Evolutionary conservation across 228 moss, liverwort and hornwort genomes (phyloP), one percentile per base, ranked within the genome.

Genomic region (Sphagnum magellanicum): DNA sequence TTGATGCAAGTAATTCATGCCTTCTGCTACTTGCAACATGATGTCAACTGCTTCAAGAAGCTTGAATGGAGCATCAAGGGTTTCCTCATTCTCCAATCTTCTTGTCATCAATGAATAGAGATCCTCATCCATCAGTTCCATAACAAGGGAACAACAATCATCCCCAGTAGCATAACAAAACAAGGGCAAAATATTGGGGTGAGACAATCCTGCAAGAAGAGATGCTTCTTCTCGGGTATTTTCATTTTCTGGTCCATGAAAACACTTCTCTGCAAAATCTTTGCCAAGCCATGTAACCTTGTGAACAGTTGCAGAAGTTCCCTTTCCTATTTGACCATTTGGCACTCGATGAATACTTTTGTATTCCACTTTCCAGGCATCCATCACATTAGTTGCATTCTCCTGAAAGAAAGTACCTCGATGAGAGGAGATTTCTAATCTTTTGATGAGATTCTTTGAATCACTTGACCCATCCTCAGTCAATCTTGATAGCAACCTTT

Each of bases 21-120:
- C 77, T 68, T 71, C 60, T 62, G 77, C 77, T 68, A 74, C 5
- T 68, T 81, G 77, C 60, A 60, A 48, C 4, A 81, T 16, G 9
- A 77, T 62, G 58, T 77, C 77, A 5, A 71, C 65, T 48, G 81
- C 67, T 55, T 70, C 65, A 16, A 7, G 3, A 17, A 50, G 68
- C 47, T 68, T 61, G 32, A 81, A 77, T 17, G 81, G 74, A 57
- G 8, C 57, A 8, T 8, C 13, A 13, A 57, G 13, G 13, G 57
- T 13, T 8, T 57, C 57, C 13, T 57, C 57, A 58, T 14, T 58
- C 10, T 1, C 57, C 32, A 32, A 32, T 32, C 32, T 32, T 1
- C 0, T 1, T 1, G 1, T 32, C 32, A 32, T 32, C 1, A 32
- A 32, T 32, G 0, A 1, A 1, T 32, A 1, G 1, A 32, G 32